Evolutionary conservation across 805 yeast species (phyloP), one percentile per base, ranked within the genome.

Genomic region (Metschnikowia arizonensis): DNA sequence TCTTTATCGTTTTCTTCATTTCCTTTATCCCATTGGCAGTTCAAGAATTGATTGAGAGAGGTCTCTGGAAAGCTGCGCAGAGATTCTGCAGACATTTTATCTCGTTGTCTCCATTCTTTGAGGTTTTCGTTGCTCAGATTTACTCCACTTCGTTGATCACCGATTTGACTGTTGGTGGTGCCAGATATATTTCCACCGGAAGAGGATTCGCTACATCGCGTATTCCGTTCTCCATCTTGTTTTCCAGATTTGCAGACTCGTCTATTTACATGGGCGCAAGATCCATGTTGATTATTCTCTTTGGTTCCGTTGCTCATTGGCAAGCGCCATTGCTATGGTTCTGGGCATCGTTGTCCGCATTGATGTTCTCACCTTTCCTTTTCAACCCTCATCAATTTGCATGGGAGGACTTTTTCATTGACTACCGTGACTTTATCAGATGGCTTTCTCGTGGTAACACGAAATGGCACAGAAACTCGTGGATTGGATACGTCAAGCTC

Each of bases 401-500:
- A 3, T 79, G 82, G 66, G 66, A 66, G 7, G 90, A 84, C 50
- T 85, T 82, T 58, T 83, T 85, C 56, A 63, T 82, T 43, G 91
- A 85, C 62, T 85, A 85, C 61, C 69, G 73, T 45, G 73, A 70
- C 44, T 81, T 72, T 50, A 62, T 83, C 44, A 57, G 54, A 30
- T 77, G 81, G 81, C 60, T 81, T 45, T 66, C 88, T n/a, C 82
- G 93, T 76, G 95, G 95, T 78, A 85, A 85, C 72, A 82, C 85
- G 57, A 83, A 84, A 64, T 85, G 88, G 83, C 91, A 85, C 72
- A 82, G 88, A 74, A 84, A 84, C 70, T 85, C 93, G 5, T 85
- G 95, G 95, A 83, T 85, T 59, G 91, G 91, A 50, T 85, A 83
- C 64, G 79, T 83, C 17, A 82, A 95, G 57, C 72, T 78, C 50